Evolutionary conservation across 192 early-diverging fungal species (phyloP).

Genomic region (Coemansia sp.): DNA sequence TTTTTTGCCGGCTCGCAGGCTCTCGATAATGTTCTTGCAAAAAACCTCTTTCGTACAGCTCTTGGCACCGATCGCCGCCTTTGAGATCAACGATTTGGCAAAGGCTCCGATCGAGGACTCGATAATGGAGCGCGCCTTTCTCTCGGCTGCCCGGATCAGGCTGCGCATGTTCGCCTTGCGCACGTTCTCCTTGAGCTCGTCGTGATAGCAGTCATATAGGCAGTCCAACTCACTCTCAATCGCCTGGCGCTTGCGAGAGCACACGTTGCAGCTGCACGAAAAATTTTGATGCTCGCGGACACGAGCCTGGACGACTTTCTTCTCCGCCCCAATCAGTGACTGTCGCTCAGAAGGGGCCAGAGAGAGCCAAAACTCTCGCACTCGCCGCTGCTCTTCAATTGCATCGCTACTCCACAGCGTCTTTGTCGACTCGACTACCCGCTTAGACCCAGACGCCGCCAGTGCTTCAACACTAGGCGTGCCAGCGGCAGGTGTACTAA

Average conservation of each 20-base stretch:
- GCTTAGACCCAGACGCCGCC: not conserved
- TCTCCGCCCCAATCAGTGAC: slow-evolving; percentile 36
- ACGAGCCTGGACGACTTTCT: slow-evolving; percentile 39
- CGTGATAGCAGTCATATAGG: slow-evolving; percentile 49
- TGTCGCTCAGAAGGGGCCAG: slow-evolving; percentile 37
- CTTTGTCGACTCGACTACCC: not conserved
- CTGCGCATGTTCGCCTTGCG: slow-evolving; percentile 33
- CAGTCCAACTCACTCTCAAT: slow-evolving; percentile 51
- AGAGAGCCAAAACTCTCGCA: slow-evolving; percentile 46
- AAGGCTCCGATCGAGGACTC: slow-evolving; percentile 23
- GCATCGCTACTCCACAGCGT: slow-evolving; percentile 35
- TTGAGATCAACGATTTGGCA: slow-evolving; percentile 16
- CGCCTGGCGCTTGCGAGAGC: slow-evolving; percentile 50
- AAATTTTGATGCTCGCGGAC: slow-evolving; percentile 55
- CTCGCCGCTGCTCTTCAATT: slow-evolving; percentile 30
- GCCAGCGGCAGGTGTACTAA: not conserved
- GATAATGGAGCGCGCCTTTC: slow-evolving; percentile 22
- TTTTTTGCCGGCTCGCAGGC: slow-evolving; percentile 6
- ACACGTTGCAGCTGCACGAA: slow-evolving; percentile 51
- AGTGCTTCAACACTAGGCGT: not conserved
- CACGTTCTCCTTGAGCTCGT: slow-evolving; percentile 39
- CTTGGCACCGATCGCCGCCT: not conserved
- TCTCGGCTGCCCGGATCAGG: slow-evolving; percentile 18
- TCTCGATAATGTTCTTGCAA: slow-evolving; percentile 15
- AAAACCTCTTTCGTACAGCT: slow-evolving; percentile 9